Percentiles rank a stretch among this genome's conserved stretches.
Conservation (phyloP, 2,329 filamentous ascomycete species). For the Ascochyta fabae region DNA sequence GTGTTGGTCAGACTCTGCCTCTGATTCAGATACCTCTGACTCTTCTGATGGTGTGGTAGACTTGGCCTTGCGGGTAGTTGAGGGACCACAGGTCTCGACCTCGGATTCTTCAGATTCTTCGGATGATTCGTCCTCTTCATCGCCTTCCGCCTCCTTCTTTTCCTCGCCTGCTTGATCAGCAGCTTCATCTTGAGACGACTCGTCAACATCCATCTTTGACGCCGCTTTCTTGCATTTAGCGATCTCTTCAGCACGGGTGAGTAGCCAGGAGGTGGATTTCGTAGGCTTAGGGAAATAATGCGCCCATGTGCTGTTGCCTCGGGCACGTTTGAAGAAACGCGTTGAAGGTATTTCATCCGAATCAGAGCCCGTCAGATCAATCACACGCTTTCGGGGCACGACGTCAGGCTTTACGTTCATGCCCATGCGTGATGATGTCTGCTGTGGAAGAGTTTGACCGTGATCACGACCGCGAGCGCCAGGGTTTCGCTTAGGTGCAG, state of each 20-base stretch:
- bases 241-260: neutral
- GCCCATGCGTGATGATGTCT: neutral
- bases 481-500: neutral
- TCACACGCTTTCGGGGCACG: neutral
- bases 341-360: neutral
- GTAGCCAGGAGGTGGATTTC: too few relatives aligned
- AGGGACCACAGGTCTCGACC: too few relatives aligned
- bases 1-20: neutral
- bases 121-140: too few relatives aligned
- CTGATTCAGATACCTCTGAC: neutral
- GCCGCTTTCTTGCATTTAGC: too few relatives aligned
- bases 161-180: too few relatives aligned
- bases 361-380: neutral
- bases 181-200: too few relatives aligned
- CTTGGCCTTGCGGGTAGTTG: too few relatives aligned
- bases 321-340: neutral
- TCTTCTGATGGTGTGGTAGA: too few relatives aligned
- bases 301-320: neutral
- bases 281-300: too few relatives aligned
- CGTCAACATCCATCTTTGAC: neutral
- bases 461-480: neutral
- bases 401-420: neutral
- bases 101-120: too few relatives aligned
- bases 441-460: neutral
- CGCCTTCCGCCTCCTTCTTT: too few relatives aligned